phyloP scores from a whole-genome alignment of 1,284 basidiomycete species.

The Peniophora sp. region DNA sequence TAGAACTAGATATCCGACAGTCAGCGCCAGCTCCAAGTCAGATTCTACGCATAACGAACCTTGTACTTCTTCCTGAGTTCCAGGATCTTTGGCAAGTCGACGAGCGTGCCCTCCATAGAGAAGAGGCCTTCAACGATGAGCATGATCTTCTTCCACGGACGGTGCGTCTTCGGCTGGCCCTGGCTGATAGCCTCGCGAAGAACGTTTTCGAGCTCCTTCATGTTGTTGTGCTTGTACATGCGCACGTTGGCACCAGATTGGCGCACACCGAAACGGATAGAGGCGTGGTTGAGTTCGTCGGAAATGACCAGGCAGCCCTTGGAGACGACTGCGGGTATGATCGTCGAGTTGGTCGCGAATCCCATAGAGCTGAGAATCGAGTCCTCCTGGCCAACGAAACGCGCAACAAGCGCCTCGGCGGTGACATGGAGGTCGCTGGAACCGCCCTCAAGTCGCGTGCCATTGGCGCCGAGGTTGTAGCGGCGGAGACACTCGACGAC shows the following conservation, averaged over 20 bases:
- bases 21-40: background rate
- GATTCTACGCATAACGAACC: slow-evolving; percentile 34
- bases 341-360: slow-evolving; percentile 96
- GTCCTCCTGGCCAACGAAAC: slow-evolving; percentile 87
- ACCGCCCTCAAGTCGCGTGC: slow-evolving; percentile 78
- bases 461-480: slow-evolving; percentile 77
- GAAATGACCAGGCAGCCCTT: slow-evolving; percentile 96
- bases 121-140: slow-evolving; percentile 94
- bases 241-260: slow-evolving; percentile 86
- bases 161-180: slow-evolving; percentile 93
- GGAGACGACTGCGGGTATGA: slow-evolving; percentile 84
- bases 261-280: slow-evolving; percentile 89
- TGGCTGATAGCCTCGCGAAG: slow-evolving; percentile 92
- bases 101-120: slow-evolving; percentile 96
- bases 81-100: slow-evolving; percentile 78
- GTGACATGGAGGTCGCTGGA: slow-evolving; percentile 78
- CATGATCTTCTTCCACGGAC: slow-evolving; percentile 98
- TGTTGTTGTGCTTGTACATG: slow-evolving; percentile 97
- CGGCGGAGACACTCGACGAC: slow-evolving; percentile 76
- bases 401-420: slow-evolving; percentile 83
- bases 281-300: slow-evolving; percentile 95
- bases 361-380: slow-evolving; percentile 93
- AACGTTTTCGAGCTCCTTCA: slow-evolving; percentile 75
- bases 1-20: slow-evolving; percentile 62
- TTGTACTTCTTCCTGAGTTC: slow-evolving; percentile 95